Conservation (phyloP, 768 basidiomycete genomes). For the Thelephora aurantiotincta region DNA sequence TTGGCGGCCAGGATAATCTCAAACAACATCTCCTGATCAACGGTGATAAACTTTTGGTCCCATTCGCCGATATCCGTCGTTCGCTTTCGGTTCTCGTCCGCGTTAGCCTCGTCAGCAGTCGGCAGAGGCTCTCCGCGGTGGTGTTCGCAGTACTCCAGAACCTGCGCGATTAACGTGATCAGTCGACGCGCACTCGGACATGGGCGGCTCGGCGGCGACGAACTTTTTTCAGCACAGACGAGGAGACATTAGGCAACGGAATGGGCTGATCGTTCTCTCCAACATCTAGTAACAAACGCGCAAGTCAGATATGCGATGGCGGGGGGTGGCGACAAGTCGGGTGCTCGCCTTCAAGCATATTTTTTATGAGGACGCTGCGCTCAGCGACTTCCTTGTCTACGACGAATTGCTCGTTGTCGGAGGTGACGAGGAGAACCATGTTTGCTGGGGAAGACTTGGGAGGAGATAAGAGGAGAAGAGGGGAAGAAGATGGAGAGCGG, state of each 20-base stretch:
- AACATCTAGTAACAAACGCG: slow-evolving; percentile 43
- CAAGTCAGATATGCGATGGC: too few relatives aligned
- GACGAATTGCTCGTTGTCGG: slow-evolving; percentile 89
- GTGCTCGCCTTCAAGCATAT: slow-evolving; percentile 93
- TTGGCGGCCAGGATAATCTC: slow-evolving; percentile 99
- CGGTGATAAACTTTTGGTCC: slow-evolving; percentile 97
- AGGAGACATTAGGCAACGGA: slow-evolving; percentile 87
- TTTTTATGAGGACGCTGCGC: slow-evolving; percentile 94
- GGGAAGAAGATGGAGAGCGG: slow-evolving; percentile 5
- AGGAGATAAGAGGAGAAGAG: slow-evolving; percentile 8
- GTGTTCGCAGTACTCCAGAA: slow-evolving; percentile 98
- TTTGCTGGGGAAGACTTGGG: slow-evolving; percentile 11
- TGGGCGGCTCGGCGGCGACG: slow-evolving; percentile 6
- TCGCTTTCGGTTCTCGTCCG: slow-evolving; percentile 92
- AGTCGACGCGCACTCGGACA: neutral
- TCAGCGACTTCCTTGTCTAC: slow-evolving; percentile 92
- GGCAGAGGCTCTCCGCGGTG: slow-evolving; percentile 97
- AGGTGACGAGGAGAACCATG: slow-evolving; percentile 84
- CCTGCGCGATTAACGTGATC: slow-evolving; percentile 30
- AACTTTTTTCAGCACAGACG: slow-evolving; percentile 87
- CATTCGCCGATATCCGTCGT: slow-evolving; percentile 98
- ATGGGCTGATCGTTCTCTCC: slow-evolving; percentile 92
- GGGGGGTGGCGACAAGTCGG: too few relatives aligned
- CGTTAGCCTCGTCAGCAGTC: slow-evolving; percentile 63
- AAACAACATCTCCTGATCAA: slow-evolving; percentile 99